phyloP scores from a whole-genome alignment of 1,284 basidiomycete species.

The Naganishia cerealis region DNA sequence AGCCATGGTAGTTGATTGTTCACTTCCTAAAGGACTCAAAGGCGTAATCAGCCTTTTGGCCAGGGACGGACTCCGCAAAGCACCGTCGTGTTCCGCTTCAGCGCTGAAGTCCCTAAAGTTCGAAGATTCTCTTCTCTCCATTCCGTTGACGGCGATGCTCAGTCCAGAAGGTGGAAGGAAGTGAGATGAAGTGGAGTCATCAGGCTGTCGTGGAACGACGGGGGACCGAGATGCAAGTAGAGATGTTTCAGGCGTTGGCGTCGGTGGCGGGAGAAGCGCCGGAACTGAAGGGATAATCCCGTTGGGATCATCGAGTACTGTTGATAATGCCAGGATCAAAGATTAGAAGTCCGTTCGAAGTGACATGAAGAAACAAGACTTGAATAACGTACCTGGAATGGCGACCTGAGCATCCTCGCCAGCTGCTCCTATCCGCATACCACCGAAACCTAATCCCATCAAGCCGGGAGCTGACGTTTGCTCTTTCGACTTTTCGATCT shows the following conservation, averaged over 20 bases:
- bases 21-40: slow-evolving; percentile 34
- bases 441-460: slow-evolving; percentile 39
- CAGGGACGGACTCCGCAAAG: slow-evolving; percentile 37
- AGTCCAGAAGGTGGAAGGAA: not conserved
- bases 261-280: slow-evolving; percentile 40
- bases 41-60: slow-evolving; percentile 46
- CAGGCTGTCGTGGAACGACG: slow-evolving; percentile 19
- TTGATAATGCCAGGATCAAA: not conserved
- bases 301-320: slow-evolving; percentile 16
- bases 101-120: slow-evolving; percentile 28
- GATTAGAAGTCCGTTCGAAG: not conserved
- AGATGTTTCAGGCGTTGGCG: slow-evolving; percentile 45
- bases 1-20: not conserved
- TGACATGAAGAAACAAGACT: not conserved
- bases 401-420: slow-evolving; percentile 42
- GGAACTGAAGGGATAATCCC: slow-evolving; percentile 39
- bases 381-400: slow-evolving; percentile 46
- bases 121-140: slow-evolving; percentile 11
- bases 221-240: slow-evolving; percentile 50
- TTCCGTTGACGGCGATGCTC: slow-evolving; percentile 1
- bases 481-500: slow-evolving; percentile 42
- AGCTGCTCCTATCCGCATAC: slow-evolving; percentile 39
- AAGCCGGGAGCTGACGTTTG: slow-evolving; percentile 15
- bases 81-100: slow-evolving; percentile 6
- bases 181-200: slow-evolving; percentile 27